These are phyloP conservation scores for Ogataea polymorpha DNA, from an alignment of 805 yeast genomes.

Conservation along the genomic window DNA sequence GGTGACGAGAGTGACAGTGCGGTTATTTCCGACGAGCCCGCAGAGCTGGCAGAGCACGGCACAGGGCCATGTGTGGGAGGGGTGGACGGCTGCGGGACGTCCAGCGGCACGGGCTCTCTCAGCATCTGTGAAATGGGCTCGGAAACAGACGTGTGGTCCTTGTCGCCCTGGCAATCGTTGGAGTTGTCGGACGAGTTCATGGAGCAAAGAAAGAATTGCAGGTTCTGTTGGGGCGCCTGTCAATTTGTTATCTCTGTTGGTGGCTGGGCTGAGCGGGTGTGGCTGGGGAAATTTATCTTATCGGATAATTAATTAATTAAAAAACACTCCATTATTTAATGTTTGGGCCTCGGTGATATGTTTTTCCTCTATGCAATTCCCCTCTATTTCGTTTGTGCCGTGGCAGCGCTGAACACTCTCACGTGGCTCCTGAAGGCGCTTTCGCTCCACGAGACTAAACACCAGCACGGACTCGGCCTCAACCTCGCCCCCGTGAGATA, in stretches of 20 bases:
- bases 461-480: slow-evolving; percentile 11
- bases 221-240: slow-evolving; percentile 10
- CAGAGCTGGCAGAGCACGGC: slow-evolving; percentile 1
- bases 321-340: background rate
- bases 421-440: slow-evolving; percentile 4
- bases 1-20: slow-evolving; percentile 16
- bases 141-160: background rate
- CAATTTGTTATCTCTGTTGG: slow-evolving; percentile 6
- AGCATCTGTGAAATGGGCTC: slow-evolving; percentile 6
- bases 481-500: slow-evolving; percentile 3
- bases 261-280: slow-evolving; percentile 7
- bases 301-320: background rate
- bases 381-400: background rate
- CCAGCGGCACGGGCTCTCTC: slow-evolving; percentile 11
- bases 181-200: slow-evolving; percentile 7
- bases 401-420: slow-evolving; percentile 1
- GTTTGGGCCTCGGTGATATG: background rate
- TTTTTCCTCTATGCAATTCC: background rate
- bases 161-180: slow-evolving; percentile 1
- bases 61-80: slow-evolving; percentile 6
- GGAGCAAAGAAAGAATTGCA: slow-evolving; percentile 6
- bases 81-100: slow-evolving; percentile 8
- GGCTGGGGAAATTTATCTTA: slow-evolving; percentile 1
- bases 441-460: slow-evolving; percentile 14
- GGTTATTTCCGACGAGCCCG: slow-evolving; percentile 11